Base-by-base conservation (phyloP, 169 alveolate species). In the Blepharisma undulans region DNA sequence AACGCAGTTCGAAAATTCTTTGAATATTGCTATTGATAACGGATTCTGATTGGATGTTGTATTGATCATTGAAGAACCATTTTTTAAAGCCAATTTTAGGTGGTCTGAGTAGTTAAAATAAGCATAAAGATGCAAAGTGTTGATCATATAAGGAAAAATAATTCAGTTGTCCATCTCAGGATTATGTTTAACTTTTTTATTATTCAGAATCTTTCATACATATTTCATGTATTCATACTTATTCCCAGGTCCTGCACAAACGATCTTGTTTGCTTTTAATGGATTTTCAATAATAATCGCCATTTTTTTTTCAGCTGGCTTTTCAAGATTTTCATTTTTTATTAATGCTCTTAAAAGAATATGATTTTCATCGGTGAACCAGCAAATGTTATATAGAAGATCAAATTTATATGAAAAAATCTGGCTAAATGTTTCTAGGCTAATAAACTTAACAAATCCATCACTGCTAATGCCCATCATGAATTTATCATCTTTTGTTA, bases 111-210 rank as follows among this genome's bases (percentile, higher is more conserved):
- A 10, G 10, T 32, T 60, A 84, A 36, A 36, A 84, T 33, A 36
- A 5, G 77, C 77, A 7, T 36, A 84, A 3, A 84, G 60, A 60
- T 84, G 89, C 14, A 84, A 25, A 84, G 89, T 59, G 78, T 84
- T 84, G 36, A 84, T 84, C 77, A 10, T 22, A 36, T 84, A 36
- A 19, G 89, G 89, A 18, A 59, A 22, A 21, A 84, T 84, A 19
- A 16, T 25, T 21, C 30, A 84, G 7, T 33, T 36, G 77, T 84
- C 89, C 89, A 84, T 84, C 19, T 25, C 32, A 10, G 89, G 79
- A 60, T 84, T 60, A 32, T 84, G n/a, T n/a, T 21, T 33, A 22
- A 25, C 80, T 4, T 72, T 25, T 32, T 78, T n/a, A 21, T 36
- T 36, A 0, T 78, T 78, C 12, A 78, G 60, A 78, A 78, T 10